A percentile compares a stretch with the other conserved stretches of the same genome.
Evolutionary conservation across 2,329 filamentous ascomycete genomes (phyloP).

Genomic region (Colletotrichum tanaceti): DNA sequence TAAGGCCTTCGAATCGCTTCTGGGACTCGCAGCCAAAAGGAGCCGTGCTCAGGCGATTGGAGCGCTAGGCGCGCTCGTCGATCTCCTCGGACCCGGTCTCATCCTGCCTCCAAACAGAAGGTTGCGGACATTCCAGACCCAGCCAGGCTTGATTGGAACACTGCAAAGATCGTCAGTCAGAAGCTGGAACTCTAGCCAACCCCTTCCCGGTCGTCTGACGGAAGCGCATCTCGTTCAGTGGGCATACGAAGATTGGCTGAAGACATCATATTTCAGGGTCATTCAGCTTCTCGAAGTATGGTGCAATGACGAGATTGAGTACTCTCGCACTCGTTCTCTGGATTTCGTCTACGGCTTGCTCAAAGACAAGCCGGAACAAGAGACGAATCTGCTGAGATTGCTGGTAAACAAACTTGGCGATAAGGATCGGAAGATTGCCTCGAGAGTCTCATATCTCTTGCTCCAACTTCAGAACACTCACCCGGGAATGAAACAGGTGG

Average conservation of each 20-base stretch:
- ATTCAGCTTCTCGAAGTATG: conserved; percentile 91
- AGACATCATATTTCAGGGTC: conserved; percentile 92
- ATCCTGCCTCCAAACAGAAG: conserved; percentile 86
- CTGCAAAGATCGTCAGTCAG: conserved; percentile 70
- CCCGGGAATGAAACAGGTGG: conserved; percentile 91
- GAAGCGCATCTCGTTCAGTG: conserved; percentile 85
- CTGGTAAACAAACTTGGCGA: conserved; percentile 98
- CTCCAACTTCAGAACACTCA: conserved; percentile 90
- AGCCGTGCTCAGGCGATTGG: conserved; percentile 93
- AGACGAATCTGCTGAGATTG: conserved; percentile 89
- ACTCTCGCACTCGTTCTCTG: conserved; percentile 86
- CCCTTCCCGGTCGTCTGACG: conserved; percentile 78
- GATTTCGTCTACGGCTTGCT: conserved; percentile 92
- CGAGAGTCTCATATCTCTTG: conserved; percentile 91
- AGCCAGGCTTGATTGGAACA: conserved; percentile 79
- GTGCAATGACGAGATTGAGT: conserved; percentile 96
- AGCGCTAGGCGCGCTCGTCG: conserved; percentile 92
- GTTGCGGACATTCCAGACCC: conserved; percentile 80
- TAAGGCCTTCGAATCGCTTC: conserved; percentile 86
- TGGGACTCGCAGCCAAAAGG: conserved; percentile 88
- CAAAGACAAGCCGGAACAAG: conserved; percentile 96
- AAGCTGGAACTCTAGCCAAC: conserved; percentile 75
- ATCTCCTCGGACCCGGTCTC: conserved; percentile 90
- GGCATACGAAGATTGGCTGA: conserved; percentile 96
- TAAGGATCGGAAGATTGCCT: conserved; percentile 94